These are phyloP conservation scores for Botrytis fragariae DNA, from an alignment of 2,329 filamentous ascomycete genomes.

Conservation along the genomic window DNA sequence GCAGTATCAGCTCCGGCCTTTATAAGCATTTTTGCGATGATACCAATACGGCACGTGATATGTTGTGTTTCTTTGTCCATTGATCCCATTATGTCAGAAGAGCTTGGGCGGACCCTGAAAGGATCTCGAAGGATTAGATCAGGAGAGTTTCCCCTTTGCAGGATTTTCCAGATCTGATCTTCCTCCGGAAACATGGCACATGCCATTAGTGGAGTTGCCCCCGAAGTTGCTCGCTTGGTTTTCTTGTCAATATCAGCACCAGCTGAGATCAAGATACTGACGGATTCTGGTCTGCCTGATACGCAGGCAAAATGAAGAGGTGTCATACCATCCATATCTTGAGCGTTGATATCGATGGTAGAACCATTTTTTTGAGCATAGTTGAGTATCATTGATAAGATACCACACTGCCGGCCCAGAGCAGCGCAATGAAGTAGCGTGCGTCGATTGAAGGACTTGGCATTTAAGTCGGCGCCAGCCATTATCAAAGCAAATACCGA, in stretches of 20 bases:
- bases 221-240: constrained; percentile 14
- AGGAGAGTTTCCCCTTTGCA: neutral
- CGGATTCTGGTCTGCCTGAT: constrained; percentile 24
- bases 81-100: too few species aligned
- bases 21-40: neutral
- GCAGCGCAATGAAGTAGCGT: constrained; percentile 26
- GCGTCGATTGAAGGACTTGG: constrained; percentile 13
- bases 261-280: constrained; percentile 19
- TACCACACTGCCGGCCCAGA: constrained; percentile 20
- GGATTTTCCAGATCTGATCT: constrained; percentile 15
- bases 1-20: neutral
- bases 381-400: constrained; percentile 36
- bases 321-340: constrained; percentile 17
- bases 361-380: neutral
- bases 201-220: constrained; percentile 9
- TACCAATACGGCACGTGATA: neutral
- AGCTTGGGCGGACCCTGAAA: neutral
- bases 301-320: constrained; percentile 24
- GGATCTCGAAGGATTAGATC: neutral
- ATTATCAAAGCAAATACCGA: constrained; percentile 16
- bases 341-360: neutral
- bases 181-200: constrained; percentile 23
- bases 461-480: constrained; percentile 20
- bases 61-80: too few species aligned
- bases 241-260: constrained; percentile 21